Conservation (phyloP, 305 asterid genomes). For the Fraxinus paxiana region DNA sequence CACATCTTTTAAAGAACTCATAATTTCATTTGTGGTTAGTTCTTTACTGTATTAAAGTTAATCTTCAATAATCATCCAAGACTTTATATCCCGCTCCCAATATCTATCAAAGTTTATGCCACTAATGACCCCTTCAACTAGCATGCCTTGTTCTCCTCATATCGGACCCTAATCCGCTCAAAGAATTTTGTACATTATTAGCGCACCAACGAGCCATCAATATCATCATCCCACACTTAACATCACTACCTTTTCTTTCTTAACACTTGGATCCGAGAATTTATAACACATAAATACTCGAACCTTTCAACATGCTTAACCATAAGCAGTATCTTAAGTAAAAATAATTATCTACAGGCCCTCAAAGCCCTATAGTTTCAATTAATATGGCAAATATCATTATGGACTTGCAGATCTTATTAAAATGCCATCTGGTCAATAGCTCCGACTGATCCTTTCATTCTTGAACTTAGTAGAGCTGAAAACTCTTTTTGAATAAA, state of each 20-base stretch:
- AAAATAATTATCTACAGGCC: neutral
- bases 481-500: neutral
- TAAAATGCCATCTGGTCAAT: neutral
- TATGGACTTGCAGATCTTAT: neutral
- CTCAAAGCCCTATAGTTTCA: neutral
- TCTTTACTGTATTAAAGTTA: neutral
- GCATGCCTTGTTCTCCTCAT: neutral
- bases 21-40: neutral
- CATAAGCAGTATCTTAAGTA: neutral
- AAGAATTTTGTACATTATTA: neutral
- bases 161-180: neutral
- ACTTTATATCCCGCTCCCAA: neutral
- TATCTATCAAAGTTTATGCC: neutral
- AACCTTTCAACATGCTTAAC: neutral
- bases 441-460: neutral
- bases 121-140: neutral
- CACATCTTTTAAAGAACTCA: neutral
- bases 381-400: neutral
- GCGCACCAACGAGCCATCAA: neutral
- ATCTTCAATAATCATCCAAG: neutral
- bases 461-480: neutral
- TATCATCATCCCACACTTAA: neutral
- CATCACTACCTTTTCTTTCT: neutral
- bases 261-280: neutral
- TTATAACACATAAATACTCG: neutral